These are phyloP conservation scores for Colletotrichum higginsianum DNA, from an alignment of 2,329 filamentous ascomycete genomes.

Conservation along the genomic window DNA sequence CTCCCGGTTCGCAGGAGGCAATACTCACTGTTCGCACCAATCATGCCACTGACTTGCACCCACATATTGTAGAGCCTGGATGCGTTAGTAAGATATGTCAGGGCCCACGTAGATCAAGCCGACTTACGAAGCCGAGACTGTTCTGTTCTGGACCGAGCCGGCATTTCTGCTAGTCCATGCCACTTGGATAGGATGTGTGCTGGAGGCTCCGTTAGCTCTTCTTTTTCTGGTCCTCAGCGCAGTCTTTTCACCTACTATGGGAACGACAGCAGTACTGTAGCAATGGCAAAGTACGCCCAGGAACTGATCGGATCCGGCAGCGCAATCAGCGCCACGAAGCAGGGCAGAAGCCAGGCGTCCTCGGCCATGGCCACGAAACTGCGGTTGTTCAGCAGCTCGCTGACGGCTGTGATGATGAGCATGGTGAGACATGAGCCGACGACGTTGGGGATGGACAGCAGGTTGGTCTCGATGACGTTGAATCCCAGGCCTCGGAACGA, in stretches of 20 bases:
- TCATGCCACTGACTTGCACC: constrained; percentile 56
- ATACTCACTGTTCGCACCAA: constrained; percentile 50
- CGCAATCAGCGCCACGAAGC: constrained; percentile 63
- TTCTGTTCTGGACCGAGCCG: constrained; percentile 70
- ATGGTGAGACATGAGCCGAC: constrained; percentile 66
- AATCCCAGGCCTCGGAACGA: constrained; percentile 46
- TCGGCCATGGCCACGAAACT: constrained; percentile 64
- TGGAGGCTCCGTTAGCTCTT: constrained; percentile 28
- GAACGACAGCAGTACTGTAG: constrained; percentile 64
- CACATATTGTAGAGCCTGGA: constrained; percentile 65
- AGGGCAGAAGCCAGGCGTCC: constrained; percentile 69
- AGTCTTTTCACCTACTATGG: constrained; percentile 57
- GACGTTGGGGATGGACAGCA: constrained; percentile 56
- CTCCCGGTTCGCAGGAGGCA: neutral
- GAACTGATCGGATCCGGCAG: constrained; percentile 54
- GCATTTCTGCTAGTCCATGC: constrained; percentile 72
- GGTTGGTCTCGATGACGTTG: constrained; percentile 65
- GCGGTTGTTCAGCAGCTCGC: constrained; percentile 64
- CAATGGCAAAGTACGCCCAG: constrained; percentile 66
- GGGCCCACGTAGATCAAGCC: neutral
- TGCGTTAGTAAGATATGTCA: neutral
- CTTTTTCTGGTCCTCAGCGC: no score
- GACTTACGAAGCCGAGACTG: constrained; percentile 66
- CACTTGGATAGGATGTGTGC: constrained; percentile 68
- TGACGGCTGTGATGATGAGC: constrained; percentile 64